A percentile compares a stretch with the other conserved stretches of the same genome.
These are phyloP conservation scores for Stephania yunnanensis DNA, from an alignment of 164 flowering plant species.

Conservation along the genomic window DNA sequence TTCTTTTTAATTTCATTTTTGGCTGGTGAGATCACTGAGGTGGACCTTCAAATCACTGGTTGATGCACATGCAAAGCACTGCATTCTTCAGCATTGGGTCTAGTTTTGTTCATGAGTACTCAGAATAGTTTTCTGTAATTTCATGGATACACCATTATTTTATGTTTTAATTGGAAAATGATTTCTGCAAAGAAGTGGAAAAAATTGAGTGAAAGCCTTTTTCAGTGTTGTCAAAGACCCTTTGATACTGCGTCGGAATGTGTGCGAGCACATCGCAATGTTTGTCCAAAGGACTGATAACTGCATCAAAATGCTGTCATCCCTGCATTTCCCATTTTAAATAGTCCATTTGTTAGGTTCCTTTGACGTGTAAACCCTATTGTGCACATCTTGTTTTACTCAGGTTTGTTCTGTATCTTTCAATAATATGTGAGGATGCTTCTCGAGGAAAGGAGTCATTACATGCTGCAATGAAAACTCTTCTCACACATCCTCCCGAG, in stretches of 20 bases:
- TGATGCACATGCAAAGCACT: background rate
- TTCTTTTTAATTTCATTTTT: too few species aligned
- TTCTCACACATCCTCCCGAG: conserved; percentile 31
- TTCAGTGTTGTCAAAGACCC: too few species aligned
- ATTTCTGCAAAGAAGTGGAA: background rate
- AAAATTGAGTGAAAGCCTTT: background rate
- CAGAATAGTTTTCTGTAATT: background rate
- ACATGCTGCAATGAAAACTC: conserved; percentile 47
- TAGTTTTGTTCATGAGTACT: background rate
- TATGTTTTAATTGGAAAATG: background rate
- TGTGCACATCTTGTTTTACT: conserved; percentile 16
- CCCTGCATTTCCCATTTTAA: too few species aligned
- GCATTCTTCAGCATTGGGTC: background rate
- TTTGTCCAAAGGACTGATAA: too few species aligned
- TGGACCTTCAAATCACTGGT: background rate
- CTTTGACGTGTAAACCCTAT: background rate
- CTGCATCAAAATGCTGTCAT: too few species aligned
- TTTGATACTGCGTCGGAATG: too few species aligned
- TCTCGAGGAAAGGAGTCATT: conserved; percentile 55
- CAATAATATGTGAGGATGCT: conserved; percentile 55
- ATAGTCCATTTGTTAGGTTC: background rate
- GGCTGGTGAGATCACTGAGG: too few species aligned
- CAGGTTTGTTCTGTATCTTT: conserved; percentile 79
- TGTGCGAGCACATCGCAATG: too few species aligned
- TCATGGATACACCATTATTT: background rate